Percentiles rank a stretch among this genome's conserved stretches.
phyloP scores from a whole-genome alignment of 257 asterid genomes.

The Handroanthus guayacan region DNA sequence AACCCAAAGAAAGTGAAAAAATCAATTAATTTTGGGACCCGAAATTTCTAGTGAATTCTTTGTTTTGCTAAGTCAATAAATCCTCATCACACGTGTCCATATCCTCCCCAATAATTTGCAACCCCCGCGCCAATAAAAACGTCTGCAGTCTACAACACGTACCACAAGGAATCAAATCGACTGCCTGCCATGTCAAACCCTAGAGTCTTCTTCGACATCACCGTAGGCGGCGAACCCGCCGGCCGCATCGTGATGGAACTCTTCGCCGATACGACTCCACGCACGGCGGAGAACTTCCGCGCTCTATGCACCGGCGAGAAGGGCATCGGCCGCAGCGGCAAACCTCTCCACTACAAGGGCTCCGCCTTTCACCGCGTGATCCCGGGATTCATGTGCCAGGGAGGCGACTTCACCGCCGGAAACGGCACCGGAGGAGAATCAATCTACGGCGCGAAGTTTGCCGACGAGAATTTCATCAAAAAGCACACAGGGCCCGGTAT shows the following conservation, averaged over 20 bases:
- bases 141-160: background rate
- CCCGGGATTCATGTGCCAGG: constrained; percentile 45
- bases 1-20: too few species aligned
- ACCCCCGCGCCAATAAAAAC: background rate
- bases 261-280: constrained; percentile 29
- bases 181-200: constrained; percentile 33
- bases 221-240: constrained; percentile 26
- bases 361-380: constrained; percentile 40
- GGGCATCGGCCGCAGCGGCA: constrained; percentile 33
- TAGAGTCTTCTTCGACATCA: constrained; percentile 35
- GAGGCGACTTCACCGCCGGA: constrained; percentile 43
- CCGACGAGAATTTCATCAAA: constrained; percentile 36
- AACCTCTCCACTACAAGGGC: constrained; percentile 39
- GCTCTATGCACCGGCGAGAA: constrained; percentile 41
- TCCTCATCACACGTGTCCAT: background rate
- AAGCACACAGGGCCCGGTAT: constrained; percentile 38
- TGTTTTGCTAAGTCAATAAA: too few species aligned
- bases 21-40: too few species aligned
- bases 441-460: constrained; percentile 33
- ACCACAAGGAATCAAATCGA: background rate
- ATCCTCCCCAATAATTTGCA: background rate
- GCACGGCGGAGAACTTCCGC: constrained; percentile 41
- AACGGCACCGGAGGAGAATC: constrained; percentile 45
- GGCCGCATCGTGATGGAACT: constrained; percentile 43
- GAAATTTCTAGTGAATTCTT: too few species aligned